These are phyloP conservation scores for Zychaea mexicana DNA, from an alignment of 371 early-diverging fungal genomes.

Conservation along the genomic window DNA sequence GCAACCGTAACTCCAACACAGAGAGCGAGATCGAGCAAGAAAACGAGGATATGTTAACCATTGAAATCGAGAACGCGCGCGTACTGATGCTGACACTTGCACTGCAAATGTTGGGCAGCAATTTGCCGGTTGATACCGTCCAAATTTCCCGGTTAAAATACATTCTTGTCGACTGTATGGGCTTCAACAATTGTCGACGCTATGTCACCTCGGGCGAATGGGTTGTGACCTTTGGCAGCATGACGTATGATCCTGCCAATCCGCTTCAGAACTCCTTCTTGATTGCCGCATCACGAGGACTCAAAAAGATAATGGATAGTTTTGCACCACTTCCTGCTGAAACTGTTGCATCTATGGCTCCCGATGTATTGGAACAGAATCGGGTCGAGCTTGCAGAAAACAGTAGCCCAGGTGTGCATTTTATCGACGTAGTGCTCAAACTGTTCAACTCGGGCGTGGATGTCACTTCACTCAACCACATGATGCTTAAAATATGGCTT, in stretches of 20 bases:
- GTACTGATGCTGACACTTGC: conserved; percentile 49
- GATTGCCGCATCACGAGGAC: conserved; percentile 38
- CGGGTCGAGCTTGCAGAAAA: conserved; percentile 42
- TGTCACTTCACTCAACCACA: conserved; percentile 41
- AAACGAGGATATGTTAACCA: conserved; percentile 5
- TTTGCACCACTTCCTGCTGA: conserved; percentile 51
- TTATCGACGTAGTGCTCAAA: conserved; percentile 52
- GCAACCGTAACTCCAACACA: not conserved
- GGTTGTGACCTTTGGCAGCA: conserved; percentile 36
- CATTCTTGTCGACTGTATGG: conserved; percentile 40
- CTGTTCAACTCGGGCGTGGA: conserved; percentile 49
- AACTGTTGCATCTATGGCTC: conserved; percentile 38
- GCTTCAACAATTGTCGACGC: conserved; percentile 40
- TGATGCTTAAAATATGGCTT: conserved; percentile 58
- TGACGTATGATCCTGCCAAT: conserved; percentile 37
- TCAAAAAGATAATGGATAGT: conserved; percentile 56
- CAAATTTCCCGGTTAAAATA: conserved; percentile 48
- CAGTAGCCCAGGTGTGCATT: conserved; percentile 48
- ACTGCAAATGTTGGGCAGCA: conserved; percentile 53
- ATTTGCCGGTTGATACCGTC: conserved; percentile 34
- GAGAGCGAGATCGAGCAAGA: not conserved
- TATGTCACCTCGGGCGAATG: conserved; percentile 35
- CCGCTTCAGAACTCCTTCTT: conserved; percentile 36
- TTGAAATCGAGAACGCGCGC: conserved; percentile 45
- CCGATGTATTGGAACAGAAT: conserved; percentile 36